phyloP scores from a whole-genome alignment of 306 rosid species.

The Cucurbita pepo region DNA sequence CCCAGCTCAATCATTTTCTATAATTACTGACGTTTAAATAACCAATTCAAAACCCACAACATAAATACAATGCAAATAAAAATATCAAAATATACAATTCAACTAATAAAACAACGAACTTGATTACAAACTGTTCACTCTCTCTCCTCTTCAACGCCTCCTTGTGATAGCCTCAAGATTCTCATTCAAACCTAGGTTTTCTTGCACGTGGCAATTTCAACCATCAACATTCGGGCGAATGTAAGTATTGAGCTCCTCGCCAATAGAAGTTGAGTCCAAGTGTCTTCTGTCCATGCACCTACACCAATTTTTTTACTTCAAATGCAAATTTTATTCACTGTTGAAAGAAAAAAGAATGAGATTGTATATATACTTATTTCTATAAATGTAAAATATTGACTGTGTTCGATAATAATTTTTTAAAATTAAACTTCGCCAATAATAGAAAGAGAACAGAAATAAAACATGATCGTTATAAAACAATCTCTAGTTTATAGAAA shows the following conservation, averaged over 20 bases:
- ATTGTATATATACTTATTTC: not conserved
- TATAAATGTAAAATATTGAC: not conserved
- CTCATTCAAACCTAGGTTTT: not conserved
- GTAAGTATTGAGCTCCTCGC: too few species aligned
- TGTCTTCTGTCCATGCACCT: not conserved
- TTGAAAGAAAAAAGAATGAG: not conserved
- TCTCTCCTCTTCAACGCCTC: not conserved
- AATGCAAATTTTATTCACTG: not conserved
- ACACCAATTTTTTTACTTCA: not conserved
- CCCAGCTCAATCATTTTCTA: not conserved
- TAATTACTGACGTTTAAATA: not conserved
- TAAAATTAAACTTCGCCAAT: not conserved
- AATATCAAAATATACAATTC: not conserved
- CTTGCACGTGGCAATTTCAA: not conserved
- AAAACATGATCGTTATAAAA: not conserved
- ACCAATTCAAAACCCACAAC: not conserved
- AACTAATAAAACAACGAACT: not conserved
- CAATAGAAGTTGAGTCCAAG: not conserved
- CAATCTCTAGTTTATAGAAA: not conserved
- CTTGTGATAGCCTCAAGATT: not conserved
- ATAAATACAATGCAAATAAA: not conserved
- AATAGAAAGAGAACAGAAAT: not conserved
- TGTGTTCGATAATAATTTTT: not conserved
- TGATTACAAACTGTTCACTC: not conserved
- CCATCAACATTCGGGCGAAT: not conserved